phyloP scores from a whole-genome alignment of 208 protist genomes.

The Crithidia mellificae region DNA sequence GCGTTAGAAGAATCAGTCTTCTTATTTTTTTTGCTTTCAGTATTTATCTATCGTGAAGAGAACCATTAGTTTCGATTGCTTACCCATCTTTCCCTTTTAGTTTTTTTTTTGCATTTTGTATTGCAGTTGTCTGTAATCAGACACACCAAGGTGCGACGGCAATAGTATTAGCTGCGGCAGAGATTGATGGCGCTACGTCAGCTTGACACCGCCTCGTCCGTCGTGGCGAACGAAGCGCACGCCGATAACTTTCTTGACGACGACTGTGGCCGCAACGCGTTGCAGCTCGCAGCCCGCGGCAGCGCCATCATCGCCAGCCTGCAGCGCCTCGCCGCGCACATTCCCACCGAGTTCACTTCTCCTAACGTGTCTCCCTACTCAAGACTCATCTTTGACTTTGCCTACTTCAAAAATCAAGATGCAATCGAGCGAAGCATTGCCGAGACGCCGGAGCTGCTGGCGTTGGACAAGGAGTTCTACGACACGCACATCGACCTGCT shows the following conservation, averaged over 20 bases:
- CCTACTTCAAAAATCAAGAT: conserved; percentile 86
- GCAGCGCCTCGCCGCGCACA: conserved; percentile 87
- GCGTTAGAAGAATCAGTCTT: no score
- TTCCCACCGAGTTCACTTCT: conserved; percentile 86
- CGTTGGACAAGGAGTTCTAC: conserved; percentile 78
- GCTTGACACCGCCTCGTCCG: background rate
- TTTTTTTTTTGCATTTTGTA: no score
- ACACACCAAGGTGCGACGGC: no score
- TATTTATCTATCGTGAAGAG: no score
- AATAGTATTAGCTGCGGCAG: no score
- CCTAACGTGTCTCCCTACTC: conserved; percentile 66
- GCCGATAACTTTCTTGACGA: conserved; percentile 79
- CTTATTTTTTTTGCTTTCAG: no score
- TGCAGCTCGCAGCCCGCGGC: conserved; percentile 90
- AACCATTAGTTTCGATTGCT: no score
- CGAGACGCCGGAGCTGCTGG: conserved; percentile 51
- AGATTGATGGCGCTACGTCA: background rate
- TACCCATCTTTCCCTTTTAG: no score
- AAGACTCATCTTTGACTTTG: conserved; percentile 93
- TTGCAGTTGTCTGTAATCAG: no score
- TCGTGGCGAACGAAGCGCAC: conserved; percentile 2
- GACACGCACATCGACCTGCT: conserved; percentile 95
- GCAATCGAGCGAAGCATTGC: conserved; percentile 82
- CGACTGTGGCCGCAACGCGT: conserved; percentile 90
- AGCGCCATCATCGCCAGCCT: conserved; percentile 94